Conservation (phyloP, 2,329 filamentous ascomycete species). For the Catunica adiposa region DNA sequence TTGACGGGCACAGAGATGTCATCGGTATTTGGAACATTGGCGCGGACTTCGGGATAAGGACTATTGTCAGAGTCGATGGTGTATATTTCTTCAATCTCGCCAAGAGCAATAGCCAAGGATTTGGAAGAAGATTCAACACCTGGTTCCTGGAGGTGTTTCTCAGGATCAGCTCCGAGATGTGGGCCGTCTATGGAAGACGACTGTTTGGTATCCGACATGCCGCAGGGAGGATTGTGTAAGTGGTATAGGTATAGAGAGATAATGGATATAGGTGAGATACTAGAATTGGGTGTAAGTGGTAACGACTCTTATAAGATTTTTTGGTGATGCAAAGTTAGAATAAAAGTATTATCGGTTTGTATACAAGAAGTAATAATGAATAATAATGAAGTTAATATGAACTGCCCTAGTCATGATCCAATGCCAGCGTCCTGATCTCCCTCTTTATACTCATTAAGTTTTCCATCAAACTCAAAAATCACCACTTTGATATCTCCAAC, state of each 20-base stretch:
- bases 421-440: background rate
- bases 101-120: background rate
- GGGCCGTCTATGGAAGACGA: background rate
- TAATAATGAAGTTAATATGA: no score
- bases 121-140: background rate
- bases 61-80: slow-evolving; percentile 28
- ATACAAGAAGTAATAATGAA: no score
- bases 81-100: slow-evolving; percentile 5
- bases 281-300: no score
- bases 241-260: no score
- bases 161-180: background rate
- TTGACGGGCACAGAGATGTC: slow-evolving; percentile 35
- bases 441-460: background rate
- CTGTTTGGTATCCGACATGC: background rate
- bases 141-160: background rate
- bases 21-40: slow-evolving; percentile 23
- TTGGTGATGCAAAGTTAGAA: no score
- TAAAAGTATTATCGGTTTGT: no score
- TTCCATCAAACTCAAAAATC: background rate
- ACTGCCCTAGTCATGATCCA: background rate
- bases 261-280: no score
- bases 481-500: background rate
- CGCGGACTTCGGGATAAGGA: slow-evolving; percentile 33
- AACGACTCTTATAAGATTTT: no score
- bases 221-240: background rate